Evolutionary conservation across 1,139 yeast species (phyloP), one percentile per base, ranked within the genome.

Genomic region (Geotrichum siamense): DNA sequence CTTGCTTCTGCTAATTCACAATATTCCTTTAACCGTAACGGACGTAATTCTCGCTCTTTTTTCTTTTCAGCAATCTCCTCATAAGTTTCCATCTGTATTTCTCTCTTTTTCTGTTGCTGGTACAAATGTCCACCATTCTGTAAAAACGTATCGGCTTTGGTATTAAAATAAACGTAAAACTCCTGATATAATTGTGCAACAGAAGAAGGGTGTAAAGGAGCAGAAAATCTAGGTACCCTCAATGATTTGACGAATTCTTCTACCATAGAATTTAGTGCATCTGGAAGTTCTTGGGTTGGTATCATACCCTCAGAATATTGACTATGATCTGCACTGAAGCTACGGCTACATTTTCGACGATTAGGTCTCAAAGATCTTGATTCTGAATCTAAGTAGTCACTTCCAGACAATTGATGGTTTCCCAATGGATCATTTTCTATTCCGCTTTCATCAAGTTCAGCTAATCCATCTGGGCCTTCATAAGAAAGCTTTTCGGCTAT

Each of bases 181-280:
- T 64, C 65, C 52, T 76, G 82, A 51, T 76, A 78, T 28, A 78
- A 55, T 20, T 65, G 63, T 0, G 79, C 66, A 29, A 78, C 63
- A 49, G 77, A 79, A 35, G 67, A 64, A 12, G 75, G 70, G 2
- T 72, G 69, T 44, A 78, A 58, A 0, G 83, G 82, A 38, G 69
- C 68, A 26, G 67, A 61, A 52, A 76, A 77, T 50, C 71, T 70
- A 2, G 83, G 83, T 50, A 73, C 76, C 51, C 72, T 74, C 30
- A 78, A 60, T 42, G 73, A 76, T 38, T 61, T 61, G 17, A 75
- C 59, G 53, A 78, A 78, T 10, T 55, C 48, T 32, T 71, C 74
- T 23, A 74, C 70, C 5, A 40, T 41, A 17, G 46, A 49, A 30
- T 48, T 46, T 30, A 58, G 43, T 23, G 44, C 42, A 0, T 52